phyloP scores from a whole-genome alignment of 2,329 filamentous ascomycete genomes.

The Didymosphaeria variabile region DNA sequence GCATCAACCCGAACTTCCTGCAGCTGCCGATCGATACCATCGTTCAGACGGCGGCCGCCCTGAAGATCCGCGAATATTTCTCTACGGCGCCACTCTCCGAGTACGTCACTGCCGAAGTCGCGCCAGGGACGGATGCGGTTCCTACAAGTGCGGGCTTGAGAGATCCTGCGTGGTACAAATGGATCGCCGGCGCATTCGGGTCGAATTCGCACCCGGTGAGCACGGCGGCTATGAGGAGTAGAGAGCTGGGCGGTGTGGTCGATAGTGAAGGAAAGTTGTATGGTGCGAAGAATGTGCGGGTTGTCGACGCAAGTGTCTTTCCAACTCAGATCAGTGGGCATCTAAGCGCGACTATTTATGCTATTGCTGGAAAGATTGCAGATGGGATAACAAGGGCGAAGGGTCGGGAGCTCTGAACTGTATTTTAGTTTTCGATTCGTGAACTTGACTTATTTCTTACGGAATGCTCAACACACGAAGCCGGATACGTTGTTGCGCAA shows the following conservation, averaged over 20 bases:
- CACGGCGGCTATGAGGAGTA: constrained; percentile 45
- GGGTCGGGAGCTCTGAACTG: neutral
- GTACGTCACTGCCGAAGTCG: constrained; percentile 29
- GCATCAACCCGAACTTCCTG: constrained; percentile 55
- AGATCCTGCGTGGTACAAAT: constrained; percentile 31
- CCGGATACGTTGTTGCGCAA: no score
- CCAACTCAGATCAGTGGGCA: constrained; percentile 47
- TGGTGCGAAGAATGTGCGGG: constrained; percentile 46
- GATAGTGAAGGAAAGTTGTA: constrained; percentile 44
- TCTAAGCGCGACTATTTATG: constrained; percentile 48
- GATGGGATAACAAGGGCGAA: constrained; percentile 29
- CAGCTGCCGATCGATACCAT: constrained; percentile 50
- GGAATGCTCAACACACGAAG: no score
- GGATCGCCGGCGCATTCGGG: constrained; percentile 30
- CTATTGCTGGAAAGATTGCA: constrained; percentile 47
- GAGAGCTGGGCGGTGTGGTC: constrained; percentile 47
- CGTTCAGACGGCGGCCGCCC: constrained; percentile 46
- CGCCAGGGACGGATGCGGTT: constrained; percentile 33
- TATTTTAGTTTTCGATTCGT: no score
- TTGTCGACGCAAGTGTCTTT: constrained; percentile 50
- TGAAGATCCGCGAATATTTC: constrained; percentile 43
- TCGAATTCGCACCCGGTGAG: constrained; percentile 47
- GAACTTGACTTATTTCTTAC: no score
- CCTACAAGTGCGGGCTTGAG: constrained; percentile 28
- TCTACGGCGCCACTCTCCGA: constrained; percentile 35